A percentile compares a stretch with the other conserved stretches of the same genome.
These are phyloP conservation scores for Yamadazyma insecticola DNA, from an alignment of 805 yeast species.

Conservation along the genomic window DNA sequence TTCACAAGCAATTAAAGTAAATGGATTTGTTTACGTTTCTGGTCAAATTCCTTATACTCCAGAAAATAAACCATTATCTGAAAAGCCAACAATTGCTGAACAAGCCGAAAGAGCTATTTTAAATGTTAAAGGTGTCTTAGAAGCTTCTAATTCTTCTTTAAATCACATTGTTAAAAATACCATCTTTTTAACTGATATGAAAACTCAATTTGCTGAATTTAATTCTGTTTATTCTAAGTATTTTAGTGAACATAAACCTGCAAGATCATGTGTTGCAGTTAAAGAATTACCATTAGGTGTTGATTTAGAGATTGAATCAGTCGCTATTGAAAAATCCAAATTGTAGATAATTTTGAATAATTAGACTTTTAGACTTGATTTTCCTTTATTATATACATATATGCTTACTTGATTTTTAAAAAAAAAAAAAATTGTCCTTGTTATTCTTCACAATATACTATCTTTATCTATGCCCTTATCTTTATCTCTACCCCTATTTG, in stretches of 20 bases:
- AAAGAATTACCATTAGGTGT: slow-evolving; percentile 85
- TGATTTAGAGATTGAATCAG: slow-evolving; percentile 84
- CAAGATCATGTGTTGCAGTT: slow-evolving; percentile 97
- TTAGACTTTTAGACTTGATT: too few relatives aligned
- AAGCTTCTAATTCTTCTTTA: slow-evolving; percentile 80
- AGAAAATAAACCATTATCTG: slow-evolving; percentile 74
- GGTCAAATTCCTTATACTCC: slow-evolving; percentile 94
- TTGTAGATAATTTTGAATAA: too few relatives aligned
- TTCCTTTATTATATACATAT: too few relatives aligned
- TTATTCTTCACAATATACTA: too few relatives aligned
- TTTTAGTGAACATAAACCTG: slow-evolving; percentile 80
- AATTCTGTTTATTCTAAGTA: slow-evolving; percentile 80
- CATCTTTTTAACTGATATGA: slow-evolving; percentile 88
- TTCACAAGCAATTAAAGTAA: slow-evolving; percentile 92
- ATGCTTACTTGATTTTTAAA: too few relatives aligned
- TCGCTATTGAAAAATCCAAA: slow-evolving; percentile 83
- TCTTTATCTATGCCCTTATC: too few relatives aligned
- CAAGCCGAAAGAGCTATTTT: slow-evolving; percentile 72
- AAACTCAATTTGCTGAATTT: slow-evolving; percentile 69
- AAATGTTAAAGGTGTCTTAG: slow-evolving; percentile 67
- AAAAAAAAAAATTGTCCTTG: too few relatives aligned
- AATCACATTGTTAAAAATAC: slow-evolving; percentile 84
- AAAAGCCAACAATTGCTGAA: slow-evolving; percentile 58
- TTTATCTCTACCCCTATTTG: too few relatives aligned
- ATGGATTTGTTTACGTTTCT: slow-evolving; percentile 82